phyloP scores from a whole-genome alignment of 768 basidiomycete genomes.

The Trametes cubensis region DNA sequence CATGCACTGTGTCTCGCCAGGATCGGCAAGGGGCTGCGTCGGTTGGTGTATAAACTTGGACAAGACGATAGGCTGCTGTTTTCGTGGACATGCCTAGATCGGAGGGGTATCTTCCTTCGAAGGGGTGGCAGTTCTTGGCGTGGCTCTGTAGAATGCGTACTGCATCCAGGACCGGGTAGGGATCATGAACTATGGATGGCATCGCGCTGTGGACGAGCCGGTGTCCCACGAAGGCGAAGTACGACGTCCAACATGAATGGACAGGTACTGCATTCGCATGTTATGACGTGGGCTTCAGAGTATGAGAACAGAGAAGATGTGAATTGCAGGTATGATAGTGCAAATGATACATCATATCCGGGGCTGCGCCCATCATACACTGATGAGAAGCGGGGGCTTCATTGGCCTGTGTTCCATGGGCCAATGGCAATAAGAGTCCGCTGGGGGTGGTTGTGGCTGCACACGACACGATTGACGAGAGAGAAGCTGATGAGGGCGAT shows the following conservation, averaged over 20 bases:
- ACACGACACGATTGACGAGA: constrained; percentile 22
- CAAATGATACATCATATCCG: constrained; percentile 13
- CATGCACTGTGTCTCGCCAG: too few relatives aligned
- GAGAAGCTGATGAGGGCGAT: constrained; percentile 24
- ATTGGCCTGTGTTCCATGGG: constrained; percentile 2
- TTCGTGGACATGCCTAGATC: too few relatives aligned
- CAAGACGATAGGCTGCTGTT: too few relatives aligned
- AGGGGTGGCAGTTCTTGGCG: too few relatives aligned
- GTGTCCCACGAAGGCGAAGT: background rate
- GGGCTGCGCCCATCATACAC: constrained; percentile 10
- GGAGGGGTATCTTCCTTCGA: too few relatives aligned
- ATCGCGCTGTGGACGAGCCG: background rate
- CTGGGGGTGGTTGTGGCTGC: constrained; percentile 9
- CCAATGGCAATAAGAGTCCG: constrained; percentile 5
- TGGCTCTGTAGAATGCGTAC: too few relatives aligned
- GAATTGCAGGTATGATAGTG: constrained; percentile 2
- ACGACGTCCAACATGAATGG: background rate
- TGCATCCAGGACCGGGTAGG: too few relatives aligned
- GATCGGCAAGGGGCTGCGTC: too few relatives aligned
- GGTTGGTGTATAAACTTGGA: too few relatives aligned
- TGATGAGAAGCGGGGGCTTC: constrained; percentile 5
- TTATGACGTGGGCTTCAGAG: background rate
- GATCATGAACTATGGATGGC: too few relatives aligned
- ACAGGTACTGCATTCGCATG: constrained; percentile 1
- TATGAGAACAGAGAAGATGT: background rate